Conservation (phyloP, 495 filamentous ascomycete species). For the Xylaria scruposa region DNA sequence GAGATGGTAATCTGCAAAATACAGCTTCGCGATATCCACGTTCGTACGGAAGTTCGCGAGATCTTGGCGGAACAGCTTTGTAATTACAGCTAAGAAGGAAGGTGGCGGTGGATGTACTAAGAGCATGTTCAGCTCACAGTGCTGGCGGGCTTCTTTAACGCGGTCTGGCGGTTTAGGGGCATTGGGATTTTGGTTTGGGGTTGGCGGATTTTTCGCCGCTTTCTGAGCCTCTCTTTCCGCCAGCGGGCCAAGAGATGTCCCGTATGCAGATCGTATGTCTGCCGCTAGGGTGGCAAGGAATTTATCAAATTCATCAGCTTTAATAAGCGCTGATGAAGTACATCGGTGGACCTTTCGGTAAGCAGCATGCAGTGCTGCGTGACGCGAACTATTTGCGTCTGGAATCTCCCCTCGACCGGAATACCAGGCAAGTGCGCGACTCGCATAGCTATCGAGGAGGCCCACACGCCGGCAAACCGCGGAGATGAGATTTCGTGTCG, state of each 20-base stretch:
- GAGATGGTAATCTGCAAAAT: constrained; percentile 57
- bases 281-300: constrained; percentile 50
- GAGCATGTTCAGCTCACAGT: constrained; percentile 58
- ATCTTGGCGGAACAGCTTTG: constrained; percentile 52
- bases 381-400: constrained; percentile 33
- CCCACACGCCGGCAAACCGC: constrained; percentile 69
- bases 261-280: constrained; percentile 57
- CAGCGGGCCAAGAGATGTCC: constrained; percentile 42
- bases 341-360: constrained; percentile 56
- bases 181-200: constrained; percentile 34
- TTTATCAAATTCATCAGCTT: constrained; percentile 57
- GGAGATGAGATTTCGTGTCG: constrained; percentile 73
- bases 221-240: constrained; percentile 39
- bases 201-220: constrained; percentile 33
- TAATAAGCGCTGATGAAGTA: constrained; percentile 49
- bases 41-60: constrained; percentile 48
- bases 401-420: constrained; percentile 38
- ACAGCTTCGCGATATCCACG: constrained; percentile 54
- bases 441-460: constrained; percentile 52
- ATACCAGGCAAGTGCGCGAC: constrained; percentile 48
- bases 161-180: constrained; percentile 31
- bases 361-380: constrained; percentile 49
- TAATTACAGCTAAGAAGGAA: constrained; percentile 55
- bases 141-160: constrained; percentile 45
- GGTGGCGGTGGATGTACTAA: constrained; percentile 52